Evolutionary conservation across 2,329 filamentous ascomycete species (phyloP).

Genomic region (Xylaria sp.): DNA sequence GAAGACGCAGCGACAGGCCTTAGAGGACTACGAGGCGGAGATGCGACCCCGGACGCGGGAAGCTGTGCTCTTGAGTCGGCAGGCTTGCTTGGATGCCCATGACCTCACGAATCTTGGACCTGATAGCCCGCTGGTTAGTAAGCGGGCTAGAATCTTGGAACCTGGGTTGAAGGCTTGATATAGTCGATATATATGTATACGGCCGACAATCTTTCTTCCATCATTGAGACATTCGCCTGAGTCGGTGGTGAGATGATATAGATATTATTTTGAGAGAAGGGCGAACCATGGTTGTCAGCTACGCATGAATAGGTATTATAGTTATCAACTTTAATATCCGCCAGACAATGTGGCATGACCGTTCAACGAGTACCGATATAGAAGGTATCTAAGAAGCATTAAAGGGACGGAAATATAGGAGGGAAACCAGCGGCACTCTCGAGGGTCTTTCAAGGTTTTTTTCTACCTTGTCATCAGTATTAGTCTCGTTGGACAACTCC

Average conservation of each 20-base stretch:
- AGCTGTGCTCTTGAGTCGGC: conserved; percentile 23
- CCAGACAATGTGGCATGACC: neutral
- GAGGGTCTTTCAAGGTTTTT: too few species aligned
- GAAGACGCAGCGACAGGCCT: conserved; percentile 14
- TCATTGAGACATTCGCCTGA: neutral
- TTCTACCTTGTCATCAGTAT: too few species aligned
- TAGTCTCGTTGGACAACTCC: too few species aligned
- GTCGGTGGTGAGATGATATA: neutral
- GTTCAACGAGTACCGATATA: too few species aligned
- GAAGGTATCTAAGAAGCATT: too few species aligned
- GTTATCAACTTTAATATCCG: neutral
- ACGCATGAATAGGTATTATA: neutral
- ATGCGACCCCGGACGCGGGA: conserved; percentile 21
- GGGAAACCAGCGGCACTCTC: too few species aligned
- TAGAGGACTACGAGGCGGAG: conserved; percentile 23
- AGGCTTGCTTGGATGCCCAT: conserved; percentile 32
- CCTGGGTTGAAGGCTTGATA: conserved; percentile 13
- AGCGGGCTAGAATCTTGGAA: conserved; percentile 17
- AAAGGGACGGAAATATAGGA: too few species aligned
- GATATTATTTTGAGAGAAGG: neutral
- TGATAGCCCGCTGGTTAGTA: conserved; percentile 23
- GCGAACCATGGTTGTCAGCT: neutral
- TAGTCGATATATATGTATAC: neutral
- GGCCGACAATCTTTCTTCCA: neutral
- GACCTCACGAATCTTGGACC: conserved; percentile 12